These are phyloP conservation scores for Monosporascus ibericus DNA, from an alignment of 2,329 filamentous ascomycete genomes.

Conservation along the genomic window DNA sequence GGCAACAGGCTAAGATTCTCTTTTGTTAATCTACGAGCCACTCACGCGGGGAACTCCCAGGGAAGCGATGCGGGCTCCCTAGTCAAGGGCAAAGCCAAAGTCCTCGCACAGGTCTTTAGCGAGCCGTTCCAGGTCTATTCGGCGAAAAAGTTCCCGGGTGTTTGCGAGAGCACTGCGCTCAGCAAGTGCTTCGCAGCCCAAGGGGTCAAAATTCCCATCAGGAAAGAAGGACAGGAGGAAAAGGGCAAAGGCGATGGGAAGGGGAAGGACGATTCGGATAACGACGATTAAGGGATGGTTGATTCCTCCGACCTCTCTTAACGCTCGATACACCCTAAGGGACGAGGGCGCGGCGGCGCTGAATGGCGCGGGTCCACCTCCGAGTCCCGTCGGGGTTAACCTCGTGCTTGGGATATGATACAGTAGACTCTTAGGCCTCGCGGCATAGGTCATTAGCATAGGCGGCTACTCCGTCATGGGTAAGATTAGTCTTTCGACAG, in stretches of 20 bases:
- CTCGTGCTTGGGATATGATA: background rate
- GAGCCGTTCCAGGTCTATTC: constrained; percentile 90
- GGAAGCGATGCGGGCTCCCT: constrained; percentile 41
- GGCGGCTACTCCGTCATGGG: background rate
- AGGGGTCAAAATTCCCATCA: constrained; percentile 93
- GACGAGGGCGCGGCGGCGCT: too few relatives aligned
- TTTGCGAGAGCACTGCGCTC: constrained; percentile 85
- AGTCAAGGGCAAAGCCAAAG: constrained; percentile 70
- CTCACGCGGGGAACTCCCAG: constrained; percentile 28
- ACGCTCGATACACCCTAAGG: background rate
- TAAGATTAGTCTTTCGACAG: background rate
- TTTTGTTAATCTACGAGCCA: constrained; percentile 77
- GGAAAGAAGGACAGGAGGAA: constrained; percentile 65
- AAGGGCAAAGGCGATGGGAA: constrained; percentile 25
- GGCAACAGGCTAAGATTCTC: constrained; percentile 52
- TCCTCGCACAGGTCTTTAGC: constrained; percentile 80
- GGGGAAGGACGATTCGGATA: constrained; percentile 40
- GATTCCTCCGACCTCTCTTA: too few relatives aligned
- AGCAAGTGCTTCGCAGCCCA: constrained; percentile 92
- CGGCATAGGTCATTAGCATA: background rate
- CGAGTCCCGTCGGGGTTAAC: too few relatives aligned
- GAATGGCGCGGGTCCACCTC: too few relatives aligned
- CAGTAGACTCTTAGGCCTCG: background rate
- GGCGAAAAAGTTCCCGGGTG: constrained; percentile 96
- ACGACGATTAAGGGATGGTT: constrained; percentile 40